Evolutionary conservation across 768 basidiomycete genomes (phyloP).

Genomic region (Dictyophora rubrovolvata): DNA sequence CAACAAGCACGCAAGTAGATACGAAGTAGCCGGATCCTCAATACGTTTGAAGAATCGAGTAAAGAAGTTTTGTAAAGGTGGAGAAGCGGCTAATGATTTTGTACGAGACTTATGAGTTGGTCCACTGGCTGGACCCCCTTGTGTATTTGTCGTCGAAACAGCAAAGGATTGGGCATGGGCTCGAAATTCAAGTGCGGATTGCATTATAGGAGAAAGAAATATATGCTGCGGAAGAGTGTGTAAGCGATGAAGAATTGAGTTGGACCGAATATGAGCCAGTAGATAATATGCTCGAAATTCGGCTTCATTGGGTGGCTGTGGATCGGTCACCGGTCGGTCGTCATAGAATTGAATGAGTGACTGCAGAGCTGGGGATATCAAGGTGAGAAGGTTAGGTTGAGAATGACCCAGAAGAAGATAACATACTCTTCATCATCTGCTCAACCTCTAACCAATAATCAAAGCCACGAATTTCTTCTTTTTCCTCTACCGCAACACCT

Average conservation of each 20-base stretch:
- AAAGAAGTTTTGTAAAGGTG: conserved; percentile 59
- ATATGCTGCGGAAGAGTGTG: conserved; percentile 48
- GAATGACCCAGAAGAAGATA: background rate
- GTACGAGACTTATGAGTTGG: conserved; percentile 20
- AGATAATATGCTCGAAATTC: conserved; percentile 96
- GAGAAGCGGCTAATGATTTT: conserved; percentile 26
- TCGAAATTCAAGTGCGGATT: conserved; percentile 74
- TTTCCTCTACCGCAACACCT: background rate
- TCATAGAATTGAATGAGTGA: conserved; percentile 90
- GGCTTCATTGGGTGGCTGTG: conserved; percentile 69
- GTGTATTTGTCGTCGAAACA: background rate
- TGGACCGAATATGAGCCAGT: conserved; percentile 79
- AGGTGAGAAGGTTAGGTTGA: background rate
- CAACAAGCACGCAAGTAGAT: conserved; percentile 80
- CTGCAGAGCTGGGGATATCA: conserved; percentile 57
- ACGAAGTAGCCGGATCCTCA: conserved; percentile 63
- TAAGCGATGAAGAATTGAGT: conserved; percentile 60
- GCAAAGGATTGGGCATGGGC: conserved; percentile 54
- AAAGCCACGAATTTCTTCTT: conserved; percentile 49
- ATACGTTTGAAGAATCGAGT: conserved; percentile 51
- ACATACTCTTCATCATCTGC: conserved; percentile 84
- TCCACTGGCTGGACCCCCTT: conserved; percentile 4
- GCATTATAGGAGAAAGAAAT: conserved; percentile 63
- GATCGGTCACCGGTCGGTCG: conserved; percentile 39
- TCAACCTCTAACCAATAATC: conserved; percentile 71